Evolutionary conservation across 768 basidiomycete genomes (phyloP), one percentile per base, ranked within the genome.

Genomic region (Hygrocybe coccinea): DNA sequence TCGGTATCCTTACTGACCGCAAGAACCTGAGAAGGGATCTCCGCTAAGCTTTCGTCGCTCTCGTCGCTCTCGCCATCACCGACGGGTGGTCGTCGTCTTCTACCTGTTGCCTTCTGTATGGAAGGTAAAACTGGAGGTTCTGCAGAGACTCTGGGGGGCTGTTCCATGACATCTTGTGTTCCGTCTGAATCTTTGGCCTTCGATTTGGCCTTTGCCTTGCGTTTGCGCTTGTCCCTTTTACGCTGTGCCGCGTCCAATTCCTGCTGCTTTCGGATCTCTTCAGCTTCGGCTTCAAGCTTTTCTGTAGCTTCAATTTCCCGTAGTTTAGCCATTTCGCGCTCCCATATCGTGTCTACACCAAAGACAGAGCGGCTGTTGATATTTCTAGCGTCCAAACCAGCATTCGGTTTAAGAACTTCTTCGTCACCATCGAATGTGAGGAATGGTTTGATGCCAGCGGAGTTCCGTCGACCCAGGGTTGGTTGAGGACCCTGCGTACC

Each of bases 331-430:
- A 93, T 80, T 69, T 97, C 94, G 38, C 83, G 79, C 65, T 95
- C 88, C 94, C 94, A 95, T 9, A 95, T 64, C n/a, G 87, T 88
- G 68, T 97, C 94, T 1, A 90, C 87, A 2, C 94, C 94, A 64
- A 95, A 97, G 9, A 95, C 91, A n/a, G 92, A 94, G 15, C 64
- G 68, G 7, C 66, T 60, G 33, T 67, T 67, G 37, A 70, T 64
- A 10, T 68, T 68, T 22, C 65, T 48, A 58, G 67, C 47, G 63
- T 54, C 24, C 62, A 59, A 60, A 60, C 55, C 41, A 55, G 58
- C 59, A 54, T 66, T 64, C 48, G 63, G 49, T 58, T 69, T 48
- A 57, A 56, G 22, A 53, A 64, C 62, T 41, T 74, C 74, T 17
- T 74, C 71, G 19, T 79, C 80, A 21, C 81, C 79, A 24, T 84